Conservation (phyloP, 2,329 filamentous ascomycete species). For the Apiospora phragmitis region DNA sequence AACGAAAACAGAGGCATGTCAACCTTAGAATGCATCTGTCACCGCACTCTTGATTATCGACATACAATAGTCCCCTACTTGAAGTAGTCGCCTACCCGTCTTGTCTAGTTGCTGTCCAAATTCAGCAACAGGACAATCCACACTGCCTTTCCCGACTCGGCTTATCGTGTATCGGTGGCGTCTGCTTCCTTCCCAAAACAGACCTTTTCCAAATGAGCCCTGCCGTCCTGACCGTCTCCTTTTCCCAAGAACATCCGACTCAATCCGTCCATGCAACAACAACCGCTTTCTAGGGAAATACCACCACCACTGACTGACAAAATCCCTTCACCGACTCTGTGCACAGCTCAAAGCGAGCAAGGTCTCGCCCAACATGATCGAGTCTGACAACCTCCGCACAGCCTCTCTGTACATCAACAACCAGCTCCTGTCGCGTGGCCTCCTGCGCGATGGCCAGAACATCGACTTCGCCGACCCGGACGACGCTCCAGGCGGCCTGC, state of each 20-base stretch:
- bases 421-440: constrained; percentile 65
- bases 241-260: neutral
- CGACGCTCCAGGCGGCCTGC: constrained; percentile 58
- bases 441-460: constrained; percentile 65
- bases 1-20: neutral
- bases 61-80: neutral
- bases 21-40: neutral
- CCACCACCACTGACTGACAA: neutral
- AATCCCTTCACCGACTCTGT: neutral
- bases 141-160: neutral
- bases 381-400: constrained; percentile 62
- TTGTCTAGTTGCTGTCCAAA: neutral
- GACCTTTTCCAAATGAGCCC: constrained; percentile 4
- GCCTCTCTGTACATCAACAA: constrained; percentile 75
- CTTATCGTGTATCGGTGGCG: constrained; percentile 4
- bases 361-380: constrained; percentile 35
- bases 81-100: neutral
- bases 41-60: neutral
- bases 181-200: constrained; percentile 4
- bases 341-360: constrained; percentile 9
- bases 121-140: neutral
- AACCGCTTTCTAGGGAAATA: neutral
- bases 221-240: neutral
- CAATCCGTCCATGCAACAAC: constrained; percentile 1
- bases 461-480: constrained; percentile 83